Base-by-base conservation (phyloP, 2,329 filamentous ascomycete species). In the Paraphaeosphaeria sporulosa region DNA sequence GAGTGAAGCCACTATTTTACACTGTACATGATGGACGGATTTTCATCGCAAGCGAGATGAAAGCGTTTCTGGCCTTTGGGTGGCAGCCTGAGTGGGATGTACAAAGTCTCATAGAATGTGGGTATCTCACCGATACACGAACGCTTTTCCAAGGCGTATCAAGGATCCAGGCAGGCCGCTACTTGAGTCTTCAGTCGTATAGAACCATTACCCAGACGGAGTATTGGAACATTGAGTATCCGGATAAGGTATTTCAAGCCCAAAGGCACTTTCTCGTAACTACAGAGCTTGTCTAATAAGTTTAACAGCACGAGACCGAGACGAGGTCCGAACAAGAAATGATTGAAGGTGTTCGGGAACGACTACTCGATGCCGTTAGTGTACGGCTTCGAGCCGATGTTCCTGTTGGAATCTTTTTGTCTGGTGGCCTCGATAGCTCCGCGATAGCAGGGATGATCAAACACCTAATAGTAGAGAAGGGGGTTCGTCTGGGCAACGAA, bases 371-470 rank as follows among this genome's bases (percentile, higher is more conserved):
- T 34, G 79, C 85, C 0, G 76, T 87, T 12, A 79, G 79, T n/a
- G 64, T 86, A 19, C 81, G 86, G 5, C 74, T 88, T 10, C 79
- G 82, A 17, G 85, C 86, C 1, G 86, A 88, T 67, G 86, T 87
- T 0, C 84, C 84, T 0, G 77, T 88, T 3, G 86, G 84, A 2
- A 76, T 88, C 54, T 87, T 85, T 58, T 74, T 88, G 0, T 84
- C 80, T 23, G 86, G 86, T 4, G 86, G 86, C 0, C 81, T 88
- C 51, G 86, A 88, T 67, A 86, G 84, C 0, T 87, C 85, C 0
- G 78, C 81, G 1, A 73, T 88, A 23, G 85, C 85, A 8, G 86
- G 86, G 3, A 86, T 88, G 65, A 81, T 83, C 2, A 81, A 80
- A 0, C 77, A 87, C 60, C 58, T 70, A 15, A 67, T 67, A 60